Evolutionary conservation across 805 yeast genomes (phyloP), one percentile per base, ranked within the genome.

Genomic region (Hanseniaspora meyeri): DNA sequence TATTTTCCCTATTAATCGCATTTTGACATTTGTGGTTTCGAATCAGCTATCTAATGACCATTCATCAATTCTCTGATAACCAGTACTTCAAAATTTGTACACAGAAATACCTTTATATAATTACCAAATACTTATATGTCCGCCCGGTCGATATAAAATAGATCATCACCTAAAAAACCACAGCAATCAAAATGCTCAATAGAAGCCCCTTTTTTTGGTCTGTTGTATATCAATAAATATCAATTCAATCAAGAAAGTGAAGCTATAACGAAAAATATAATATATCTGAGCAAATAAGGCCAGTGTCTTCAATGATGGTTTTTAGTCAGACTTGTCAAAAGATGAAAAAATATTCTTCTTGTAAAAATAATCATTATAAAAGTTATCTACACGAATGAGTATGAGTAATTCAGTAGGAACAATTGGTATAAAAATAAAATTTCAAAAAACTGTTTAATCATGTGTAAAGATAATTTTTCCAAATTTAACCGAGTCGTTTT

Each of bases 101-200:
- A 69, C 72, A 63, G 60, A 65, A 61, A 60, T 57, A 57, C 54
- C 58, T 60, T 57, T 65, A 61, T 60, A 65, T 61, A 58, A 59
- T 59, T 61, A 57, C 31, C 49, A 62, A 63, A 67, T 68, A 68
- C 71, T 68, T 64, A 59, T 69, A 72, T 72, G 76, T 72, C 75
- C 76, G 76, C 76, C 76, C 76, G 76, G 76, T 72, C 76, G 71
- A 70, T 67, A 66, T 64, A 61, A 66, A 58, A 63, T 65, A 55
- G 58, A 66, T 69, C 71, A 69, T 69, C 72, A 69, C 31, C 29
- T 38, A 43, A 43, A 51, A 8, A 16, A 40, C 40, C 31, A 38
- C 8, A 16, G 37, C 12, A 20, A 42, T 24, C 9, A 39, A 37
- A 43, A 52, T 24, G 27, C 27, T 24, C 27, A 24, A 24, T 24